Evolutionary conservation across 1,284 basidiomycete genomes (phyloP), one percentile per base, ranked within the genome.

Genomic region (Papiliotrema flavescens): DNA sequence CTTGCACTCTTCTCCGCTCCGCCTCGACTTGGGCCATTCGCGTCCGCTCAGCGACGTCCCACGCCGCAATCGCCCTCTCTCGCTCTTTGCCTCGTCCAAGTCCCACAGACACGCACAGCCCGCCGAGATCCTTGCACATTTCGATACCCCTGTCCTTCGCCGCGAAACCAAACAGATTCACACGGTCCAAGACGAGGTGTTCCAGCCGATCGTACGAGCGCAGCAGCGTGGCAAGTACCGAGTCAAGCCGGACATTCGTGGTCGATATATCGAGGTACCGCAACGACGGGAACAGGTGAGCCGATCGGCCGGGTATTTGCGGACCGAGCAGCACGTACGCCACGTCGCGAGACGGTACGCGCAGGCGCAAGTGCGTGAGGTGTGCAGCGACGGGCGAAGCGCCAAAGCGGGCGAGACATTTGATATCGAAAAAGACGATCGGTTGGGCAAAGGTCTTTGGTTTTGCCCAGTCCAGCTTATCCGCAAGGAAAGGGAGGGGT

Each of bases 391-490:
- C 64, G 3, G 71, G 66, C 1, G 74, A 65, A 13, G 64, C 59
- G 1, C 74, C 72, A 39, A 78, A 69, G n/a, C 63, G 55, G 0
- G 74, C 66, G 1, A 78, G 52, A 57, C 76, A 78, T 9, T 67
- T 59, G 32, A 76, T 71, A 55, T 78, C 75, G 62, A 77, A 77
- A 50, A 78, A 78, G 35, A 78, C 76, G 53, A 78, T 76, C 1
- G 77, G 77, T 53, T 78, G 76, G 20, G 77, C 77, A 54, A 78
- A 78, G 2, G 69, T 66, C 51, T 73, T 74, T 6, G 76, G 75
- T 54, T 64, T 69, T 2, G 61, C 56, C 46, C 59, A 53, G 17
- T 62, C 62, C 48, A 78, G 51, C 32, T 66, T 64, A 23, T 70
- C 69, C 28, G 64, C 64, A 2, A 78, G 57, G 56, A 73, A 77